Evolutionary conservation across 352 stramenopile genomes (phyloP), one percentile per base, ranked within the genome.

Genomic region (Phytophthora syringae): DNA sequence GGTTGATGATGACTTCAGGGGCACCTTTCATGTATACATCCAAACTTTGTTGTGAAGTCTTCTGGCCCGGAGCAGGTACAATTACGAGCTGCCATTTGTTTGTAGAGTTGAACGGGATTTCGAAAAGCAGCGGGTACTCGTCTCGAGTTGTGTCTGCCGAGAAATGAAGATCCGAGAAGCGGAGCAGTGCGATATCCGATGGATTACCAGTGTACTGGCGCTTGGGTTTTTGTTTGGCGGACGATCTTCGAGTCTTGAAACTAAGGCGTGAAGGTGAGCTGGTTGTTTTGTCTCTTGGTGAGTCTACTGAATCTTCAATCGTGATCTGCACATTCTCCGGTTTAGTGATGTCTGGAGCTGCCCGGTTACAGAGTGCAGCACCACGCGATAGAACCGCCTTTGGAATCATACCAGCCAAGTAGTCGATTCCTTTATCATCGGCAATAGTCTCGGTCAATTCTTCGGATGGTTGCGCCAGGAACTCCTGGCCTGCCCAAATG

Each of bases 11-110:
- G 18, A 93, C 84, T 67, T 99, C 95, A 7, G 95, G 96, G 1
- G 95, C 97, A 40, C 97, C 97, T 78, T 99, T 99, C 72, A 98
- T 94, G 64, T 97, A 76, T 11, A 84, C 64, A 15, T 85, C 76
- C 37, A 76, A 79, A 28, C 39, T 64, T 15, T 12, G 30, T 22
- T 54, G 63, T 13, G 28, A 72, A 0, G 30, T 40, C 6, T 67
- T 58, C 10, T 76, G 45, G 16, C 55, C 37, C 9, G 66, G 61
- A n/a, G 70, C 54, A 13, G 75, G 73, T 1, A 84, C 69, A 25
- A 85, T 67, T 36, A 85, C 79, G 5, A 90, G 59, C 44, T 85
- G 76, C 76, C 79, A 86, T 70, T n/a, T n/a, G n/a, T n/a, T n/a
- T n/a, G n/a, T n/a, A n/a, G n/a, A n/a, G n/a, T n/a, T n/a, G n/a